phyloP scores from a whole-genome alignment of 768 basidiomycete genomes.

The Dacryopinax primogenitus region DNA sequence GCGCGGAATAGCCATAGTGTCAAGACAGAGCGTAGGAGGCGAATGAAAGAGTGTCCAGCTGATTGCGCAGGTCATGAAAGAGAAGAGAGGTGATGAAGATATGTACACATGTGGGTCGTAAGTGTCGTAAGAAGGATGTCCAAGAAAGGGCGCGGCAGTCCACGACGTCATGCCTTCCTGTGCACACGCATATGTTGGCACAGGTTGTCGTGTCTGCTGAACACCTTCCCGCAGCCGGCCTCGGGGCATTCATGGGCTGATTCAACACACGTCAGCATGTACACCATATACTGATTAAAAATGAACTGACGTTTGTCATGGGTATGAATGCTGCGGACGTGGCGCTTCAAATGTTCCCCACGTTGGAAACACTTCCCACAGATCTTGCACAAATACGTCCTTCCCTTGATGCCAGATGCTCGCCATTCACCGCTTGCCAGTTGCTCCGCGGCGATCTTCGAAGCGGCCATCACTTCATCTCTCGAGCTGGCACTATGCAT shows the following conservation, averaged over 20 bases:
- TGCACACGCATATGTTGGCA: constrained; percentile 68
- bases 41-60: not conserved
- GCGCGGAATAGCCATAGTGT: not conserved
- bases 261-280: constrained; percentile 16
- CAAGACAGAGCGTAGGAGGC: not conserved
- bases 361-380: constrained; percentile 83
- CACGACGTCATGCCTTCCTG: constrained; percentile 13
- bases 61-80: not conserved
- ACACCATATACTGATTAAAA: constrained; percentile 15
- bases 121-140: not conserved
- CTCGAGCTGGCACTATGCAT: constrained; percentile 10
- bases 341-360: constrained; percentile 81
- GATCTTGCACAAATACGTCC: constrained; percentile 63
- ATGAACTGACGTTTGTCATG: constrained; percentile 71
- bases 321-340: constrained; percentile 78
- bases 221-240: constrained; percentile 53
- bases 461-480: constrained; percentile 9
- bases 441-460: constrained; percentile 12
- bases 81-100: not conserved
- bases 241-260: constrained; percentile 62
- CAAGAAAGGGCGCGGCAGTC: not conserved
- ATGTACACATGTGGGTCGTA: constrained; percentile 2
- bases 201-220: constrained; percentile 70
- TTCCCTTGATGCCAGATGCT: constrained; percentile 15
- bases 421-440: constrained; percentile 6